Base-by-base conservation (phyloP, 2,329 filamentous ascomycete genomes). In the Pestalotiopsis sp. region DNA sequence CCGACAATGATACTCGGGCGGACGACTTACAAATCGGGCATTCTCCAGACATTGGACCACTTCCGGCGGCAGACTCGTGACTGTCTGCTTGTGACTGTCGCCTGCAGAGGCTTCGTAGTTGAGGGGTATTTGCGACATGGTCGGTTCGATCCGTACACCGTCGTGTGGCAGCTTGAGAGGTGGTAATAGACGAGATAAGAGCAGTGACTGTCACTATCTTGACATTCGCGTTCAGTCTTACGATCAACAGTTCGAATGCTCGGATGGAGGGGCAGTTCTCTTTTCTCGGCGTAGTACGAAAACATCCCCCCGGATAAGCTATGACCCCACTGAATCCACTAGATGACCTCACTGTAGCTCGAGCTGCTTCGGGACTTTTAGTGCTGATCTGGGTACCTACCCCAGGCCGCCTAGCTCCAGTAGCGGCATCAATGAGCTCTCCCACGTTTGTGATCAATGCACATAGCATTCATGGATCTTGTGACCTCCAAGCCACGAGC, bases 11-110 rank as follows among this genome's bases (percentile, higher is more conserved):
- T 23, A 57, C 11, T 23, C 36, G 52, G 65, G 56, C n/a, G 27
- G 64, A 70, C 39, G 67, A 83, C 87, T 75, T 88, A 97, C 94
- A 83, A 98, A 99, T 75, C 95, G 92, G 64, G 95, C 94, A 83
- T 98, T 98, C 78, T 97, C 91, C 27, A 99, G 89, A 78, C 95
- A 98, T 76, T 94, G 91, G 13, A 96, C 88, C 25, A 98, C 96
- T 80, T 98, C 95, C 3, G 87, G 84, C 0, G 96, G 96, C 2
- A 98, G 87, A 9, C 87, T 87, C 68, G 86, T 85, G 49, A 93
- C 91, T 69, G 88, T 80, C 78, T 91, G 89, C 71, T 91, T 92
- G 80, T 94, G 86, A 59, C 90, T 93, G 68, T 92, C 87, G 72
- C 91, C 91, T 65, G 91, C 89, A 6, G 93, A 95, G 68, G 91